These are phyloP conservation scores for Penicillium malachiteum DNA, from an alignment of 495 filamentous ascomycete genomes.

Conservation along the genomic window DNA sequence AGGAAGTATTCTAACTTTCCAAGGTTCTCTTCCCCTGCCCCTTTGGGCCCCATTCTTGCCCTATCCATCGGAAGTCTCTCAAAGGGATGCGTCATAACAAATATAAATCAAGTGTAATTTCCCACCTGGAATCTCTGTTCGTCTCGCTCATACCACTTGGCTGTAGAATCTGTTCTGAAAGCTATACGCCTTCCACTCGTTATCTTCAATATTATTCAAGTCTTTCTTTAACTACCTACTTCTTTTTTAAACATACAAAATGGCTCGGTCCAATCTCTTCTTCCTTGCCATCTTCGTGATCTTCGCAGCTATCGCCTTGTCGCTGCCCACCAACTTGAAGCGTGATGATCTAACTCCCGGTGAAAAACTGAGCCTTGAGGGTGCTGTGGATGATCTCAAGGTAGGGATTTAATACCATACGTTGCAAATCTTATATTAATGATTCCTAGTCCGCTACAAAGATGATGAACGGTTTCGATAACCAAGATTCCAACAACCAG, in stretches of 20 bases:
- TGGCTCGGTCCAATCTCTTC: conserved; percentile 38
- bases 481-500: conserved; percentile 16
- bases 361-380: conserved; percentile 10
- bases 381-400: conserved; percentile 16
- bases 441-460: conserved; percentile 15
- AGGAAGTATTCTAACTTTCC: neutral
- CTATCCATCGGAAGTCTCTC: neutral
- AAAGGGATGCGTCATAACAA: neutral
- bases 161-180: conserved; percentile 6
- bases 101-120: conserved; percentile 5
- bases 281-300: conserved; percentile 32
- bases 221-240: conserved; percentile 16
- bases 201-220: conserved; percentile 14
- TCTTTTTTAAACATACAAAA: conserved; percentile 20
- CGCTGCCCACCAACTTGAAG: conserved; percentile 27
- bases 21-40: neutral
- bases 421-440: neutral
- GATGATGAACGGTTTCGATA: conserved; percentile 15
- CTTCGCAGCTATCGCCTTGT: conserved; percentile 32
- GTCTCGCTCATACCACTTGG: neutral
- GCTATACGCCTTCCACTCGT: conserved; percentile 14
- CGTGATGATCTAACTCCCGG: conserved; percentile 9
- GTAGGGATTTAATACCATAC: no score
- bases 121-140: neutral
- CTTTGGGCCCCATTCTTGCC: neutral